Evolutionary conservation across 768 basidiomycete genomes (phyloP).

Genomic region (Collybia sp.): DNA sequence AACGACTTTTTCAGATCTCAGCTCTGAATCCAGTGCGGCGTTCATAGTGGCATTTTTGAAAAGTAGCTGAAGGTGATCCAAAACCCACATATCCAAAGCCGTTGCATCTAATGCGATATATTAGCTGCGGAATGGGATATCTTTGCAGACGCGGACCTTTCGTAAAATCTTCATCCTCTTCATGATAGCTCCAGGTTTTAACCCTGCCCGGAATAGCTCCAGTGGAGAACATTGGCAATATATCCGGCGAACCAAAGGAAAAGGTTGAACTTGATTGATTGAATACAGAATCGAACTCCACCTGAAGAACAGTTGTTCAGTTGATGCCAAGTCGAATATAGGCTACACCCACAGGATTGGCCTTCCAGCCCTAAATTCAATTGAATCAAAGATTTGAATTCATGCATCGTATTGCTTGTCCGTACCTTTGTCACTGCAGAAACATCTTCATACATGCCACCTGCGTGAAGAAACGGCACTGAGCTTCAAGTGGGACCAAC

Average conservation of each 20-base stretch:
- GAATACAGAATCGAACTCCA: constrained; percentile 87
- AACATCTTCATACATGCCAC: constrained; percentile 89
- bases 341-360: constrained; percentile 58
- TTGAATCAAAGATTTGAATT: constrained; percentile 7
- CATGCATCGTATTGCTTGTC: constrained; percentile 1
- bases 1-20: constrained; percentile 57
- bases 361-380: constrained; percentile 69
- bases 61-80: constrained; percentile 59
- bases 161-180: constrained; percentile 81
- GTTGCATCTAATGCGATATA: constrained; percentile 55
- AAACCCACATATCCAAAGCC: constrained; percentile 72
- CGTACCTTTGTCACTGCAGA: constrained; percentile 80
- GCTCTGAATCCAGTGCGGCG: constrained; percentile 37
- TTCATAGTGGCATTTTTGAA: constrained; percentile 62
- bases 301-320: constrained; percentile 20
- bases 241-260: constrained; percentile 86
- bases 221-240: constrained; percentile 81
- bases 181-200: constrained; percentile 70
- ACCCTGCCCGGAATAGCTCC: constrained; percentile 70
- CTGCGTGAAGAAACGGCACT: constrained; percentile 19
- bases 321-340: background rate
- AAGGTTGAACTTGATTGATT: constrained; percentile 76
- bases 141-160: constrained; percentile 43
- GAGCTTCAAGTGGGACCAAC: background rate
- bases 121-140: too few relatives aligned